A percentile compares a stretch with the other conserved stretches of the same genome.
These are phyloP conservation scores for Phytophthora constricta DNA, from an alignment of 352 stramenopile genomes.

Conservation along the genomic window DNA sequence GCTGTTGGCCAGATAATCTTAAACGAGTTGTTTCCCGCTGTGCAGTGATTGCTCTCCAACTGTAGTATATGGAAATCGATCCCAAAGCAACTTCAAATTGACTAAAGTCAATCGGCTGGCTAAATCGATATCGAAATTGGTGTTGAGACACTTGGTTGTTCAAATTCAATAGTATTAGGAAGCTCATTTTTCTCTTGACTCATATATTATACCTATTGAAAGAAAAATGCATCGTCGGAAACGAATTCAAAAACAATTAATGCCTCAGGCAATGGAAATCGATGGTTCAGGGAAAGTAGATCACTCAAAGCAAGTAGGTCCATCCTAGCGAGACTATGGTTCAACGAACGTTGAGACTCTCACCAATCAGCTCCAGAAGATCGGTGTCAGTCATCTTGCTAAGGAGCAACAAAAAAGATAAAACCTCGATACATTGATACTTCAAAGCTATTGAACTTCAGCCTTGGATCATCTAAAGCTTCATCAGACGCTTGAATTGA, in stretches of 20 bases:
- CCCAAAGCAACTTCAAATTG: conserved; percentile 4
- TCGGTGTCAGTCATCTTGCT: conserved; percentile 10
- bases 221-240: conserved; percentile 9
- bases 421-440: conserved; percentile 17
- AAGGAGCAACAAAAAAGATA: conserved; percentile 4
- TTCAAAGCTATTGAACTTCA: conserved; percentile 11
- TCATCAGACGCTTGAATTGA: conserved; percentile 10
- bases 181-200: background rate
- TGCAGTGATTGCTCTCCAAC: conserved; percentile 3
- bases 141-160: background rate
- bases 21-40: conserved; percentile 8
- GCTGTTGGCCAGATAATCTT: conserved; percentile 31
- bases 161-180: background rate
- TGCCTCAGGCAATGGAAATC: conserved; percentile 16
- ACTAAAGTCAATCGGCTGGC: background rate
- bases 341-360: conserved; percentile 19
- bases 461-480: background rate
- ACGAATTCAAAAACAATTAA: background rate
- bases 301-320: background rate
- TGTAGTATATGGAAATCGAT: conserved; percentile 1
- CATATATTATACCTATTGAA: background rate
- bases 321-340: conserved; percentile 4
- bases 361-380: conserved; percentile 18
- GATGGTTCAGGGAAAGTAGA: conserved; percentile 4
- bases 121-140: conserved; percentile 1